These are phyloP conservation scores for Umbelopsis vinacea DNA, from an alignment of 192 early-diverging fungal species.

Conservation along the genomic window DNA sequence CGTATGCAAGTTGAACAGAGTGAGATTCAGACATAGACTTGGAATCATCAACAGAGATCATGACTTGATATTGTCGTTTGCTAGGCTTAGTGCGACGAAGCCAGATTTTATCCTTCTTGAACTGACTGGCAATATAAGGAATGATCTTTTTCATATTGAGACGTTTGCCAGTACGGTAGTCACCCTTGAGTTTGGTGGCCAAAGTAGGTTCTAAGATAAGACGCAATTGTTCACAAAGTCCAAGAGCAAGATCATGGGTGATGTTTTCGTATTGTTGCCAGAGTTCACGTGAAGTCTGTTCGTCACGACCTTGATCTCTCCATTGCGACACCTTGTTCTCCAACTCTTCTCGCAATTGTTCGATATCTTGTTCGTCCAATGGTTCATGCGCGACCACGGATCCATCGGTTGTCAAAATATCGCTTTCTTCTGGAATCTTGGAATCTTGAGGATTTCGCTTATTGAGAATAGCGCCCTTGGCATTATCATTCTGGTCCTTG, in stretches of 20 bases:
- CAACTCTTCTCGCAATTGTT: conserved; percentile 79
- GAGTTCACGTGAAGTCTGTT: conserved; percentile 67
- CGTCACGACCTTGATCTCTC: conserved; percentile 67
- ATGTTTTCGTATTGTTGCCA: conserved; percentile 91
- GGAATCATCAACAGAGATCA: conserved; percentile 98
- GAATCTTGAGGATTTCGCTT: conserved; percentile 40
- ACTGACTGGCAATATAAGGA: conserved; percentile 97
- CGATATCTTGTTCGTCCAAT: conserved; percentile 62
- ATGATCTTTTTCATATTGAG: conserved; percentile 99
- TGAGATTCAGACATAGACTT: conserved; percentile 94
- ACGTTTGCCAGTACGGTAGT: conserved; percentile 98
- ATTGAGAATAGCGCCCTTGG: conserved; percentile 50
- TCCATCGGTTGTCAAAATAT: conserved; percentile 38
- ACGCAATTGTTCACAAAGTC: conserved; percentile 93
- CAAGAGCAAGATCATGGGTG: conserved; percentile 89
- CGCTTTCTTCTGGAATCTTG: conserved; percentile 40
- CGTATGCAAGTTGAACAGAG: conserved; percentile 90
- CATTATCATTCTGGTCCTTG: conserved; percentile 40
- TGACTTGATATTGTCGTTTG: conserved; percentile 97
- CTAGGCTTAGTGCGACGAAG: conserved; percentile 94
- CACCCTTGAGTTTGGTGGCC: conserved; percentile 94
- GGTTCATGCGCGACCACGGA: conserved; percentile 45
- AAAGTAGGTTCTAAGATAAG: conserved; percentile 96
- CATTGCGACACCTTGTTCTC: conserved; percentile 78
- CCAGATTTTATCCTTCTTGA: conserved; percentile 99